phyloP scores from a whole-genome alignment of 148 eudicot genomes.

The Simmondsia chinensis region DNA sequence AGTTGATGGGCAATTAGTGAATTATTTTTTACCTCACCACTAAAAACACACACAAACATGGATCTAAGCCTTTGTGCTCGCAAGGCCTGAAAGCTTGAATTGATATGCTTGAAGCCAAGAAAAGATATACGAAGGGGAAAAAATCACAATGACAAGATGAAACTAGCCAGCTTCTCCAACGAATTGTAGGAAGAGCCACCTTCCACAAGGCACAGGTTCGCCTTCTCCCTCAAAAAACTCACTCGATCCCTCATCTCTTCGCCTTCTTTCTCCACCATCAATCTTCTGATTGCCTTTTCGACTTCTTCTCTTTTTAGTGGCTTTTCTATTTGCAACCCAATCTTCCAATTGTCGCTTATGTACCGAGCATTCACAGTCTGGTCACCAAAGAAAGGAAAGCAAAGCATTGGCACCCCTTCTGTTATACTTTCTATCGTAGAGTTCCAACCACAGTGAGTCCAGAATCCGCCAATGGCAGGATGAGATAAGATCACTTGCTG shows the following conservation, averaged over 20 bases:
- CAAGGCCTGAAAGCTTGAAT: too few relatives aligned
- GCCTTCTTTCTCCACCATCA: conserved; percentile 31
- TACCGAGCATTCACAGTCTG: conserved; percentile 24
- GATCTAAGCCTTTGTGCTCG: too few relatives aligned
- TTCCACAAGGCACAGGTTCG: conserved; percentile 7
- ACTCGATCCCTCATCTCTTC: conserved; percentile 23
- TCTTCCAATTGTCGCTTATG: conserved; percentile 29
- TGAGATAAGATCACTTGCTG: conserved; percentile 39
- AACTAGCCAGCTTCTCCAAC: conserved; percentile 18
- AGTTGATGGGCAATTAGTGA: too few relatives aligned
- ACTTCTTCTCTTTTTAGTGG: conserved; percentile 19
- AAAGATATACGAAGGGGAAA: too few relatives aligned
- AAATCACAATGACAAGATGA: conserved; percentile 13
- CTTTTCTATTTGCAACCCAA: conserved; percentile 26
- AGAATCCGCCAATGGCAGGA: conserved; percentile 32
- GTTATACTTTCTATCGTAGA: conserved; percentile 37
- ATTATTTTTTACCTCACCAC: too few relatives aligned
- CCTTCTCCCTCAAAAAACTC: conserved; percentile 19
- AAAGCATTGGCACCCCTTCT: conserved; percentile 46
- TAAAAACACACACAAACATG: too few relatives aligned
- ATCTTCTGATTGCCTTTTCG: conserved; percentile 15
- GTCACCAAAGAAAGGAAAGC: conserved; percentile 30
- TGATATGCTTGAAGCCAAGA: not conserved
- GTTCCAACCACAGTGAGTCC: conserved; percentile 53
- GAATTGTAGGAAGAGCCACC: conserved; percentile 32